phyloP scores from a whole-genome alignment of 2,329 filamentous ascomycete genomes.

The Diplocarpon mali region DNA sequence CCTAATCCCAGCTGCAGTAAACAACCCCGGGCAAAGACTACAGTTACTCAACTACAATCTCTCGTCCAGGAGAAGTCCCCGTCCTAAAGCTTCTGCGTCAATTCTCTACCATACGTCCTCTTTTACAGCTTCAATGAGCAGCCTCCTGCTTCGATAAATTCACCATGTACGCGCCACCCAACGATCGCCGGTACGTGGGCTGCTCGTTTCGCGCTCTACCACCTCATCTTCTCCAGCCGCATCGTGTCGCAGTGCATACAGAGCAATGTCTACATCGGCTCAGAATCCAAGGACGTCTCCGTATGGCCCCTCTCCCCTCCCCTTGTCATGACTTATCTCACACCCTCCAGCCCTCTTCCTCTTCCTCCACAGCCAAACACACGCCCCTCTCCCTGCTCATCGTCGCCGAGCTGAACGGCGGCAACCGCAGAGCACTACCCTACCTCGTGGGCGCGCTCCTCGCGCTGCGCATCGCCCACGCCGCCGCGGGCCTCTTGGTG shows the following conservation, averaged over 20 bases:
- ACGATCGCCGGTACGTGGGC: conserved; percentile 13
- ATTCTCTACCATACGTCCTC: too few relatives aligned
- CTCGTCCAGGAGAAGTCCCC: too few relatives aligned
- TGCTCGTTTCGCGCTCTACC: conserved; percentile 12
- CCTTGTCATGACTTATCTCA: too few relatives aligned
- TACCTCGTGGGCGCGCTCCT: conserved; percentile 11
- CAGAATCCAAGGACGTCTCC: conserved; percentile 6
- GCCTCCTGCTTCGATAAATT: too few relatives aligned
- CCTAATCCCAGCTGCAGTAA: too few relatives aligned
- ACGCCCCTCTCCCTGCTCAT: conserved; percentile 39
- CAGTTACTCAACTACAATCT: too few relatives aligned
- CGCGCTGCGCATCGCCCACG: conserved; percentile 11
- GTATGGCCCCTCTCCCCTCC: too few relatives aligned
- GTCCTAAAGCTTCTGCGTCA: too few relatives aligned
- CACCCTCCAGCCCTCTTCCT: background rate
- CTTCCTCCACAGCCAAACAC: background rate
- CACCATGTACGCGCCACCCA: too few relatives aligned
- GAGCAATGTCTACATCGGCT: conserved; percentile 9
- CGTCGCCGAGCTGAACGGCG: conserved; percentile 31
- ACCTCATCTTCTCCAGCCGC: conserved; percentile 11
- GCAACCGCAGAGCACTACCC: conserved; percentile 6
- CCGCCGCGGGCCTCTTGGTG: conserved; percentile 5
- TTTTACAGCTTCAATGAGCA: too few relatives aligned
- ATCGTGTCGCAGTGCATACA: conserved; percentile 9
- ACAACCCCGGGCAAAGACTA: too few relatives aligned